Percentiles rank a stretch among this genome's conserved stretches.
Evolutionary conservation across 2,329 filamentous ascomycete species (phyloP).

Genomic region (Microcyclospora pomicola): DNA sequence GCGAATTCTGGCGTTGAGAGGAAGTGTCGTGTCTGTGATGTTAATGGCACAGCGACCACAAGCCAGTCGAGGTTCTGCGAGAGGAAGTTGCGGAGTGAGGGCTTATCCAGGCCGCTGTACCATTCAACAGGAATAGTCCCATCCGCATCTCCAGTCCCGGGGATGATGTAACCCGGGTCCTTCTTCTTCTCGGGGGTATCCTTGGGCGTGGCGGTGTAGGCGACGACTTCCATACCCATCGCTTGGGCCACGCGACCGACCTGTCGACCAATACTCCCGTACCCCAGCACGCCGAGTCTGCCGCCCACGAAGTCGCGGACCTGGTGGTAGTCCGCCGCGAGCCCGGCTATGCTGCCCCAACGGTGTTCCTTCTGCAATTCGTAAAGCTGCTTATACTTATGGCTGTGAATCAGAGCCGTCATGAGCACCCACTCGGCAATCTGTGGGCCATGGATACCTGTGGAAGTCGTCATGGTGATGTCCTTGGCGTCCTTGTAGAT

Average conservation of each 20-base stretch:
- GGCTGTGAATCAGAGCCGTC: constrained; percentile 45
- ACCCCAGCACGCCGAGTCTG: constrained; percentile 46
- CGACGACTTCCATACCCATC: constrained; percentile 56
- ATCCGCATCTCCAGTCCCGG: constrained; percentile 49
- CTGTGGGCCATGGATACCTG: constrained; percentile 47
- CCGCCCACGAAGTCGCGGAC: constrained; percentile 44
- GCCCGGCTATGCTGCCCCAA: constrained; percentile 31
- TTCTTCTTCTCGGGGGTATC: constrained; percentile 48
- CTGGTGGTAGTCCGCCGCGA: constrained; percentile 5
- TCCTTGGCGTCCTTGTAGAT: constrained; percentile 36
- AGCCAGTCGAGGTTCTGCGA: constrained; percentile 43
- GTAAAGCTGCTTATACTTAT: constrained; percentile 40
- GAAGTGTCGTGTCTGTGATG: constrained; percentile 39
- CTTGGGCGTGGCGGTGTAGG: constrained; percentile 60
- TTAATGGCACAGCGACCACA: constrained; percentile 44
- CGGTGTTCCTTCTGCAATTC: constrained; percentile 43
- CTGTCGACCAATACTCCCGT: constrained; percentile 49
- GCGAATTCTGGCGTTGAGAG: constrained; percentile 42
- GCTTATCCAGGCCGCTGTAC: constrained; percentile 42
- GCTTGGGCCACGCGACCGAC: constrained; percentile 25
- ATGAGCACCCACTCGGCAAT: constrained; percentile 55
- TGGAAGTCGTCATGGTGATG: constrained; percentile 41
- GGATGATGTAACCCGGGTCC: constrained; percentile 54
- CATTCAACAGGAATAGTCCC: constrained; percentile 42
- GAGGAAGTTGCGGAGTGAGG: constrained; percentile 40